phyloP scores from a whole-genome alignment of 129 eudicot species.

The Flaveria bidentis region DNA sequence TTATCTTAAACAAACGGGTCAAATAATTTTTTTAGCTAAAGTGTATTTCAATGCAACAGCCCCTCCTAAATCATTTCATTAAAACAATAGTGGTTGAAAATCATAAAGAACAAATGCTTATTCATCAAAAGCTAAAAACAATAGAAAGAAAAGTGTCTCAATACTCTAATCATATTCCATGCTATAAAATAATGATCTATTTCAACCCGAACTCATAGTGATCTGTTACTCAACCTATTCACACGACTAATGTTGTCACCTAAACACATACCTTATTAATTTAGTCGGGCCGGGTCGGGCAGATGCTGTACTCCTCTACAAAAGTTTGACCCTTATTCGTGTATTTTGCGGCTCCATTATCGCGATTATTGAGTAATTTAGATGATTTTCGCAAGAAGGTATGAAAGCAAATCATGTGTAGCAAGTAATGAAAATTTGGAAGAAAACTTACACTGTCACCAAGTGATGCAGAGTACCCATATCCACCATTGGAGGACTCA shows the following conservation, averaged over 20 bases:
- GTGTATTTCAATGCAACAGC: background rate
- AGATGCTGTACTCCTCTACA: background rate
- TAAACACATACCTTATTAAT: background rate
- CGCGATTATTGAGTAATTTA: background rate
- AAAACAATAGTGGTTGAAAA: background rate
- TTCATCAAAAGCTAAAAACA: background rate
- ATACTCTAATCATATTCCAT: background rate
- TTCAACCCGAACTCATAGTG: background rate
- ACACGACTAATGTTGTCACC: background rate
- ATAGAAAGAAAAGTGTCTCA: background rate
- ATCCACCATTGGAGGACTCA: constrained; percentile 54
- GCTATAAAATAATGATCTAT: background rate
- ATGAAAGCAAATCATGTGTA: background rate
- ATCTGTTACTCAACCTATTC: constrained; percentile 9
- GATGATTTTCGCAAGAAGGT: background rate
- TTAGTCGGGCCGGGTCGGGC: background rate
- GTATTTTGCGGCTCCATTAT: background rate
- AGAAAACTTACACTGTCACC: constrained; percentile 68
- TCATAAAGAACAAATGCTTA: background rate
- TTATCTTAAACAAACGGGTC: background rate
- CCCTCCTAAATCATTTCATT: background rate
- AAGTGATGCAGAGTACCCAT: constrained; percentile 55
- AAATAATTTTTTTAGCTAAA: background rate
- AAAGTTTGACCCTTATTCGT: constrained; percentile 5
- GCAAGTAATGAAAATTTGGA: background rate